A percentile compares a stretch with the other conserved stretches of the same genome.
These are phyloP conservation scores for Cymbopogon citratus DNA, from an alignment of 176 grass and related monocot genomes.

Conservation along the genomic window DNA sequence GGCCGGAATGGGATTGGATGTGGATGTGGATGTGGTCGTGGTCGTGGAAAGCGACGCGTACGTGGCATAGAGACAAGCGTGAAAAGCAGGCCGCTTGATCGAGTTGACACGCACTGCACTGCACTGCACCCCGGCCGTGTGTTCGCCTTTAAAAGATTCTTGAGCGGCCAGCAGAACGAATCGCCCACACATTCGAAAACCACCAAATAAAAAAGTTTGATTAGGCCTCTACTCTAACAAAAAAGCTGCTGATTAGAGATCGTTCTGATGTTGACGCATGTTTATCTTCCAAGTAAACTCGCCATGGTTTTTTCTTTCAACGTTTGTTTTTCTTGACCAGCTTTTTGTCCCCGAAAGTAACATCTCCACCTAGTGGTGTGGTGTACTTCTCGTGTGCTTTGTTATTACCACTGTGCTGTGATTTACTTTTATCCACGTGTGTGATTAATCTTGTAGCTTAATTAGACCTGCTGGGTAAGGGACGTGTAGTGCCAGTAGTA, in stretches of 20 bases:
- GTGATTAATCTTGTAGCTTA: neutral
- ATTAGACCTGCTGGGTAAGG: neutral
- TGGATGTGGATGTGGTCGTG: neutral
- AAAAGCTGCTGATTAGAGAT: neutral
- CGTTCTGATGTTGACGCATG: neutral
- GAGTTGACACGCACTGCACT: neutral
- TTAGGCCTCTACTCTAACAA: neutral
- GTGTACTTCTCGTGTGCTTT: neutral
- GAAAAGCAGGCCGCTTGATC: neutral
- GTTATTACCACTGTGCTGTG: no score
- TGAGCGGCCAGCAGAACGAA: neutral
- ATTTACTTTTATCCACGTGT: neutral
- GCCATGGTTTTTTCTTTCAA: neutral
- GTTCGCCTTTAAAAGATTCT: slow-evolving; percentile 1
- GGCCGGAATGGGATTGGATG: neutral
- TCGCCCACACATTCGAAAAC: slow-evolving; percentile 23
- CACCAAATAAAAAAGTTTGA: neutral
- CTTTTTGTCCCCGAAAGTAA: neutral
- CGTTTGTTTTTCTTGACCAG: neutral
- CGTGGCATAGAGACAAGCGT: neutral
- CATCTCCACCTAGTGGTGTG: neutral
- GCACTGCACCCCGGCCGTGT: neutral
- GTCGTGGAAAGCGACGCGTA: neutral
- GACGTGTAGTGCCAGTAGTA: neutral
- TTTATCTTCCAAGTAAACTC: neutral